These are phyloP conservation scores for Camelina hispida DNA, from an alignment of 345 rosid genomes.

Conservation along the genomic window DNA sequence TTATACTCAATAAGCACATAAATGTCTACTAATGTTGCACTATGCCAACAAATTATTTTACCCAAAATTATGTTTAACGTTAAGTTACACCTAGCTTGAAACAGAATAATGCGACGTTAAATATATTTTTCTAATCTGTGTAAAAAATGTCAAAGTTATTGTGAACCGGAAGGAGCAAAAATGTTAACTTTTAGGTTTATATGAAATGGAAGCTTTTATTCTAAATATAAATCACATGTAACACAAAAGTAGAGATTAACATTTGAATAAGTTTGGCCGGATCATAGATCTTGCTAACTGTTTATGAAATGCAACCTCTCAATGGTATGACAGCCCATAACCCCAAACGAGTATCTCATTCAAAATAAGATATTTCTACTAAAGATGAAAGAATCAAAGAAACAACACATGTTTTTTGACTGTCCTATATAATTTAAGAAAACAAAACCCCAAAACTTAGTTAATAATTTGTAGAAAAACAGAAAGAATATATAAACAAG, in stretches of 20 bases:
- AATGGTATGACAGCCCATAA: constrained; percentile 9
- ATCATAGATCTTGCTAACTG: neutral
- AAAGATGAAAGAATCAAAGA: neutral
- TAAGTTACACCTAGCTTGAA: too few relatives aligned
- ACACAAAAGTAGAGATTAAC: neutral
- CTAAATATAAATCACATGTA: neutral
- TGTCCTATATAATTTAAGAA: neutral
- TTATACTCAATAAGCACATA: neutral
- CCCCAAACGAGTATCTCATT: neutral
- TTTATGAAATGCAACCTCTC: neutral
- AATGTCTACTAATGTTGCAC: too few relatives aligned
- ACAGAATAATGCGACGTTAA: neutral
- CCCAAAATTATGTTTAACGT: too few relatives aligned
- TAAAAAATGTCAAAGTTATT: too few relatives aligned
- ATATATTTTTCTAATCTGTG: too few relatives aligned
- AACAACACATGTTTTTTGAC: neutral
- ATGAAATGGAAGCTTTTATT: neutral
- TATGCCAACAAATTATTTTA: too few relatives aligned
- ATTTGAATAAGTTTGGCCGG: constrained; percentile 12
- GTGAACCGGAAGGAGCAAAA: neutral
- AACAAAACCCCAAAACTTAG: neutral
- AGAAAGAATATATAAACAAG: constrained; percentile 1
- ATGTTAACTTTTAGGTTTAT: too few relatives aligned
- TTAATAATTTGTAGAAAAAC: neutral
- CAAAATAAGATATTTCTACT: neutral